These are phyloP conservation scores for Aquanectria penicillioides DNA, from an alignment of 2,329 filamentous ascomycete species.

Conservation along the genomic window DNA sequence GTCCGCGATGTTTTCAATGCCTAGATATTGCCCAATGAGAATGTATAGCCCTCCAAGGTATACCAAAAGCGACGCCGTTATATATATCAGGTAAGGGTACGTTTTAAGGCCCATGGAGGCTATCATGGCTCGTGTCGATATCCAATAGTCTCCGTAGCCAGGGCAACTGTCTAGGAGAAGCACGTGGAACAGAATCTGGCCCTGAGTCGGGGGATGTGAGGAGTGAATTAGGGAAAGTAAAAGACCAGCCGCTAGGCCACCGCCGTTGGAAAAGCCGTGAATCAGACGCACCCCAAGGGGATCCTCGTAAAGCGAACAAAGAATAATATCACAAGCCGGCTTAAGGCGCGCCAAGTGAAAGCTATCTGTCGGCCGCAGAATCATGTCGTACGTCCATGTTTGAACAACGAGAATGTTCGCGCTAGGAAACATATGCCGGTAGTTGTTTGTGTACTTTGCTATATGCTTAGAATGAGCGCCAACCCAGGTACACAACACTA, in stretches of 20 bases:
- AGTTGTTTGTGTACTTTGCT: neutral
- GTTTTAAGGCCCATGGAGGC: neutral
- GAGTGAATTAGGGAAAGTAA: neutral
- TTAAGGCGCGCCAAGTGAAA: constrained; percentile 43
- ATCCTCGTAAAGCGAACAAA: neutral
- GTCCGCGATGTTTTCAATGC: neutral
- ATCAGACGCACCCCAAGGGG: neutral
- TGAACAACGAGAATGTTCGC: constrained; percentile 7
- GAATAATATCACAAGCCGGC: neutral
- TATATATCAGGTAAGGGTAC: neutral
- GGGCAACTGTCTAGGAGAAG: neutral
- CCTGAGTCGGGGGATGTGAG: neutral
- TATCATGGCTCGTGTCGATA: neutral
- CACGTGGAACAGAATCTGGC: neutral
- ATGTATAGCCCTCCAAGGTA: neutral
- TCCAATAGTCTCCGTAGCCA: neutral
- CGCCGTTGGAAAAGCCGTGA: neutral
- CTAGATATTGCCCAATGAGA: neutral
- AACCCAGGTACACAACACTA: constrained; percentile 5
- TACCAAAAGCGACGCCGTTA: neutral
- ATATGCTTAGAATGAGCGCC: constrained; percentile 1
- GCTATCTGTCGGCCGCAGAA: neutral
- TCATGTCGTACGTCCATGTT: neutral
- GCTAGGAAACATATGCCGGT: neutral
- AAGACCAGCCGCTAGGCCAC: neutral